Percentiles rank a stretch among this genome's conserved stretches.
These are phyloP conservation scores for Thermochaetoides thermophila DNA, from an alignment of 495 filamentous ascomycete genomes.

Conservation along the genomic window DNA sequence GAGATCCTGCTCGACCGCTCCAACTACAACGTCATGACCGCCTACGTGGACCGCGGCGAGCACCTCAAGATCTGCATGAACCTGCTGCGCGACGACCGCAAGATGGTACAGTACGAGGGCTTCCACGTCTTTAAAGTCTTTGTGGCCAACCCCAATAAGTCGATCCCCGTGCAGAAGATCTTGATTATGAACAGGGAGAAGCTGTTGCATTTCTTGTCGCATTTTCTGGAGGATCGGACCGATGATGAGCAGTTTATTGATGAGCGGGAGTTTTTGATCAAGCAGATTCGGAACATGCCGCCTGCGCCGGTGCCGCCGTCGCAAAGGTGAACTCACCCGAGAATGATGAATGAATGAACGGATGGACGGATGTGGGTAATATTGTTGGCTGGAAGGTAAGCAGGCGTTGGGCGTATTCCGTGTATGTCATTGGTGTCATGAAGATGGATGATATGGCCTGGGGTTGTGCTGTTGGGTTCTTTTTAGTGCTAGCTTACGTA, in stretches of 20 bases:
- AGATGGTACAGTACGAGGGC: slow-evolving; percentile 98
- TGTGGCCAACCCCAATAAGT: slow-evolving; percentile 95
- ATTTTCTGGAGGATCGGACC: slow-evolving; percentile 85
- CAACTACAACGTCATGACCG: slow-evolving; percentile 96
- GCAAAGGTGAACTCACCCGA: too few relatives aligned
- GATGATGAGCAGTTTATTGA: slow-evolving; percentile 99
- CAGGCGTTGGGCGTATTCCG: slow-evolving; percentile 1
- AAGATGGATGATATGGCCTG: too few relatives aligned
- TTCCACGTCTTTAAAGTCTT: slow-evolving; percentile 99
- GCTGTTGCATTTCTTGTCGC: slow-evolving; percentile 71
- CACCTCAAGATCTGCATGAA: slow-evolving; percentile 98
- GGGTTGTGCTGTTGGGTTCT: too few relatives aligned
- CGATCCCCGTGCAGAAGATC: slow-evolving; percentile 82
- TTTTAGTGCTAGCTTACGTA: too few relatives aligned
- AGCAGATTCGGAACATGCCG: slow-evolving; percentile 75
- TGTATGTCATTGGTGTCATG: too few relatives aligned
- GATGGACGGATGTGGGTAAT: neutral
- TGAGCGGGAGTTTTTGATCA: slow-evolving; percentile 90
- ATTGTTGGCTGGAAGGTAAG: neutral
- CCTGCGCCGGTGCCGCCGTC: slow-evolving; percentile 45
- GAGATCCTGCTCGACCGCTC: slow-evolving; percentile 88
- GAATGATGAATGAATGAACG: too few relatives aligned
- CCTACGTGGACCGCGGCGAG: slow-evolving; percentile 86
- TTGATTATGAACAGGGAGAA: slow-evolving; percentile 89
- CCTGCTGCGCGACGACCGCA: slow-evolving; percentile 78